These are phyloP conservation scores for Apocynum venetum DNA, from an alignment of 257 asterid species.

Conservation along the genomic window DNA sequence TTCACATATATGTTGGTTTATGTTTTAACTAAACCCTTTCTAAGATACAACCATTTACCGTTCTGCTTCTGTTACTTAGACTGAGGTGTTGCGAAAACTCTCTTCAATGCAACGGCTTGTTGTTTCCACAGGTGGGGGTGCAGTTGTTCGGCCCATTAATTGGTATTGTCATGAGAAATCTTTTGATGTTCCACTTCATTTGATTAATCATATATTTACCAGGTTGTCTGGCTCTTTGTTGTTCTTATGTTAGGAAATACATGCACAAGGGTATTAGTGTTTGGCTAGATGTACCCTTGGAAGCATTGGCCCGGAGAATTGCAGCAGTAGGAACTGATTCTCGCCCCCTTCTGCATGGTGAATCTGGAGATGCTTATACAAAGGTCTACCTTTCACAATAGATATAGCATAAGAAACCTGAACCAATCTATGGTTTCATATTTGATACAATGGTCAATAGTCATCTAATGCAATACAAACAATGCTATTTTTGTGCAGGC, in stretches of 20 bases:
- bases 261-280: slow-evolving; percentile 81
- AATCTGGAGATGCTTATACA: slow-evolving; percentile 68
- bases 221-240: slow-evolving; percentile 13
- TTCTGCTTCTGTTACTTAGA: slow-evolving; percentile 36
- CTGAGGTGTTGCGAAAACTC: slow-evolving; percentile 60
- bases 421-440: not conserved
- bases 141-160: slow-evolving; percentile 81
- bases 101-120: slow-evolving; percentile 67
- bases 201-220: not conserved
- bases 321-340: slow-evolving; percentile 67
- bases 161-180: slow-evolving; percentile 47
- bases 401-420: not conserved
- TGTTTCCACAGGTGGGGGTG: slow-evolving; percentile 97
- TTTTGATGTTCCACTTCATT: not conserved
- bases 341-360: slow-evolving; percentile 73
- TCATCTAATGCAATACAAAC: not conserved
- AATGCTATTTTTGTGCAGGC: slow-evolving; percentile 37
- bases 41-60: not conserved
- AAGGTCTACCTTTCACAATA: slow-evolving; percentile 33
- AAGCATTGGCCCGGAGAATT: slow-evolving; percentile 83
- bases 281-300: slow-evolving; percentile 91
- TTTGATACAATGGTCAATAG: not conserved
- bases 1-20: too few relatives aligned
- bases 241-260: slow-evolving; percentile 54
- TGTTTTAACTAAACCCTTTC: not conserved